A percentile compares a stretch with the other conserved stretches of the same genome.
Conservation (phyloP, 768 basidiomycete species). For the Guyanaporus albipodus region DNA sequence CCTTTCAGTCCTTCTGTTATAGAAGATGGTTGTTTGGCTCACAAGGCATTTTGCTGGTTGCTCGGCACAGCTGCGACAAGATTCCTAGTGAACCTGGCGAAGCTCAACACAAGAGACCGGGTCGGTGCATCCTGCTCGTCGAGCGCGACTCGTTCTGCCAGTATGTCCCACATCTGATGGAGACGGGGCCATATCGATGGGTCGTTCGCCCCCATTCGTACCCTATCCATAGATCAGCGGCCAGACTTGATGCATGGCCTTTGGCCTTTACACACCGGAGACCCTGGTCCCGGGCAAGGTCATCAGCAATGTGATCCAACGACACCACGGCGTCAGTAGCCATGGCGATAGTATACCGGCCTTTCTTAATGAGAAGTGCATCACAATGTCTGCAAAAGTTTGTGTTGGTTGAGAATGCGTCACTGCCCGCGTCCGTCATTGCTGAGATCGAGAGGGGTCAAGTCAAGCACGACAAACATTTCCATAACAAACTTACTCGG, state of each 20-base stretch:
- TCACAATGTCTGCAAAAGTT: constrained; percentile 43
- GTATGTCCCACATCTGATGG: constrained; percentile 48
- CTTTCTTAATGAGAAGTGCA: constrained; percentile 35
- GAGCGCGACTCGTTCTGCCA: constrained; percentile 33
- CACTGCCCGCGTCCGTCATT: neutral
- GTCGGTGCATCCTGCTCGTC: constrained; percentile 33
- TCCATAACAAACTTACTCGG: constrained; percentile 2
- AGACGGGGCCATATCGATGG: constrained; percentile 55
- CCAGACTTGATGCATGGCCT: neutral
- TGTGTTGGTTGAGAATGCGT: constrained; percentile 11
- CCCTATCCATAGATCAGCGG: constrained; percentile 23
- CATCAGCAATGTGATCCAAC: constrained; percentile 50
- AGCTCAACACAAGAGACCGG: constrained; percentile 40
- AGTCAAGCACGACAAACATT: neutral
- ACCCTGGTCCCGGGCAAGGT: constrained; percentile 45
- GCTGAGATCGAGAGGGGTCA: neutral
- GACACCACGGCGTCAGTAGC: constrained; percentile 21
- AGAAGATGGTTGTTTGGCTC: constrained; percentile 29
- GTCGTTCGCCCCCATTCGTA: constrained; percentile 33
- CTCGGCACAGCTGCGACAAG: constrained; percentile 66
- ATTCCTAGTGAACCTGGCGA: constrained; percentile 82
- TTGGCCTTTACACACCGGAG: constrained; percentile 26
- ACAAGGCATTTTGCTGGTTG: constrained; percentile 79
- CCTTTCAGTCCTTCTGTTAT: constrained; percentile 1
- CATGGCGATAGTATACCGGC: constrained; percentile 12